Base-by-base conservation (phyloP, 1,139 yeast genomes). In the Nakaseomyces nivariensis region DNA sequence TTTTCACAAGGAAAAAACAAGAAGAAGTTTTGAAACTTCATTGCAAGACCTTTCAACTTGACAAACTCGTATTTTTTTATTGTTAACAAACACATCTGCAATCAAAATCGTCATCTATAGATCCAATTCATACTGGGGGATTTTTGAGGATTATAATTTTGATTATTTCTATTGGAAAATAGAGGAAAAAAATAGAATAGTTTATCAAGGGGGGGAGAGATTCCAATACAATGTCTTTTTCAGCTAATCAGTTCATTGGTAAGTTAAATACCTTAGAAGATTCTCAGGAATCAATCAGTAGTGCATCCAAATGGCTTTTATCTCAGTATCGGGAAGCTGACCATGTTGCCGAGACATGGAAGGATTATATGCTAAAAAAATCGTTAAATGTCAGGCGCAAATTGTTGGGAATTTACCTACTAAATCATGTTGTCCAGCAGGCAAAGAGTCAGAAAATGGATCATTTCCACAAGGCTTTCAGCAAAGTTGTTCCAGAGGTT, bases 341-440 rank as follows among this genome's bases (percentile, higher is more conserved):
- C 9, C 77, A 77, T 45, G 74, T 83, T 29, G 86, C 90, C 3
- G 67, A 72, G 47, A 67, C 78, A 22, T 88, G 95, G 96, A 68
- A 78, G 13, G 67, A 51, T 10, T 64, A 62, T 46, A 56, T 63
- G 54, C 49, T 56, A 22, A 56, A 56, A 45, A 46, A 54, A 8
- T 52, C 54, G 27, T 56, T 73, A 17, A 69, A 75, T 37, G 63
- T 73, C 17, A 63, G 72, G 52, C 77, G 82, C 60, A 76, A 76
- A 58, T 72, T 88, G 51, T 73, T 82, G 5, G 71, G 85, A 45
- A 73, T 88, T 43, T 88, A 88, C 61, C 72, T 88, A 33, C 83
- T 87, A 49, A 88, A 88, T 63, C 96, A 88, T 64, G 84, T 88
- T 32, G 86, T 86, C 0, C 96, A 88, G 64, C 87, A 85, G 62